phyloP scores from a whole-genome alignment of 1,284 basidiomycete species.

The Jaminaea rosea region DNA sequence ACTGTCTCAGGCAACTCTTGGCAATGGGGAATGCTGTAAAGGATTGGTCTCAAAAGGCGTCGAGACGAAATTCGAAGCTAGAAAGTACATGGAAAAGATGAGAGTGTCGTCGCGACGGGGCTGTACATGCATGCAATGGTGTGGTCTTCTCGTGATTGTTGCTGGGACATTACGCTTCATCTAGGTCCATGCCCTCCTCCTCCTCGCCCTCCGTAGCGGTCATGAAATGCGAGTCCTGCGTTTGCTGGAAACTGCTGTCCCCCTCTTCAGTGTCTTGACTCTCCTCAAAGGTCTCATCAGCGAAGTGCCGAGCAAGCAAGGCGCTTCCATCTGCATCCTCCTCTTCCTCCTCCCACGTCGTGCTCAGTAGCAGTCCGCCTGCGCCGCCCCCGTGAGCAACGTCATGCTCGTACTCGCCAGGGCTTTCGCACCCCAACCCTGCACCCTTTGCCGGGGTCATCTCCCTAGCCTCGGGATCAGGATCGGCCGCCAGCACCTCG shows the following conservation, averaged over 20 bases:
- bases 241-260: too few relatives aligned
- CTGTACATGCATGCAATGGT: too few relatives aligned
- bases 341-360: not conserved
- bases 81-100: too few relatives aligned
- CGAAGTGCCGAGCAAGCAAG: not conserved
- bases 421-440: not conserved
- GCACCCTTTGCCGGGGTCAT: not conserved
- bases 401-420: not conserved
- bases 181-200: not conserved
- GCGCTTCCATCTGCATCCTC: not conserved
- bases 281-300: not conserved
- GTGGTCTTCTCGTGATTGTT: too few relatives aligned
- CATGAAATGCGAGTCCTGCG: too few relatives aligned
- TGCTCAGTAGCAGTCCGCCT: not conserved
- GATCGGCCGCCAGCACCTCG: conserved; percentile 24
- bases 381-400: not conserved
- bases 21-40: too few relatives aligned
- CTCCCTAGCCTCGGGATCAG: conserved; percentile 6
- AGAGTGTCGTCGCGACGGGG: too few relatives aligned
- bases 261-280: not conserved
- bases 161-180: too few relatives aligned
- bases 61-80: too few relatives aligned
- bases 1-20: too few relatives aligned
- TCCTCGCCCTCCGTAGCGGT: not conserved
- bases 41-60: too few relatives aligned